phyloP scores from a whole-genome alignment of 371 early-diverging fungal species.

The Actinomortierella ambigua region DNA sequence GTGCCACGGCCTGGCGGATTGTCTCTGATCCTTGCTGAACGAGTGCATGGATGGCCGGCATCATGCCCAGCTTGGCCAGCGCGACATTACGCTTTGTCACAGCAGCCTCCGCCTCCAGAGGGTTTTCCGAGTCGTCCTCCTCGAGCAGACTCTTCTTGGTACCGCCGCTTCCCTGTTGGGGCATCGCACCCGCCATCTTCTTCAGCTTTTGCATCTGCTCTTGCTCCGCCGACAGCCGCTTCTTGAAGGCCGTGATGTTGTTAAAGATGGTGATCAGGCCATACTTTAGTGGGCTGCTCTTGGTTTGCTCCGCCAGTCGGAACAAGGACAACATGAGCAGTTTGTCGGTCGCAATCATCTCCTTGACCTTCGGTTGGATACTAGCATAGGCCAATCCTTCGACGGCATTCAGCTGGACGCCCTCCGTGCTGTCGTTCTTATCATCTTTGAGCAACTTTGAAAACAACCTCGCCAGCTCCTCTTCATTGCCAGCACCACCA shows the following conservation, averaged over 20 bases:
- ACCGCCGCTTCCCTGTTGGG: slow-evolving; percentile 24
- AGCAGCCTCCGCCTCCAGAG: slow-evolving; percentile 58
- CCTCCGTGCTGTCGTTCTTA: slow-evolving; percentile 39
- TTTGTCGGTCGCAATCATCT: slow-evolving; percentile 57
- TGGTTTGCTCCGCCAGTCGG: slow-evolving; percentile 53
- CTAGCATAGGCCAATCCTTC: slow-evolving; percentile 82
- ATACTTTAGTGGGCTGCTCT: slow-evolving; percentile 53
- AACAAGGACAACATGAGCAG: slow-evolving; percentile 62
- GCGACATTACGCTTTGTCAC: slow-evolving; percentile 66
- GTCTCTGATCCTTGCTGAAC: slow-evolving; percentile 61
- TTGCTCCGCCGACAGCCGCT: slow-evolving; percentile 77
- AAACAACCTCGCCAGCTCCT: slow-evolving; percentile 47
- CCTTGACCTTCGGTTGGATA: slow-evolving; percentile 65
- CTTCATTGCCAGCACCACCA: slow-evolving; percentile 19
- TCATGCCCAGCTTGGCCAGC: slow-evolving; percentile 63
- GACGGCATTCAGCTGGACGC: slow-evolving; percentile 51
- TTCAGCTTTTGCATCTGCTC: slow-evolving; percentile 78
- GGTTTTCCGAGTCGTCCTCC: slow-evolving; percentile 48
- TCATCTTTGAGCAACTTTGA: slow-evolving; percentile 48
- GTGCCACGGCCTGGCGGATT: slow-evolving; percentile 67
- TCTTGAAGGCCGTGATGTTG: slow-evolving; percentile 74
- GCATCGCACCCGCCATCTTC: slow-evolving; percentile 61
- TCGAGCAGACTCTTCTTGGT: slow-evolving; percentile 34
- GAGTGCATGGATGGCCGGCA: slow-evolving; percentile 59
- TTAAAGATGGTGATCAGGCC: slow-evolving; percentile 72